Base-by-base conservation (phyloP, 331 rosid genomes). In the Malus hybrid region DNA sequence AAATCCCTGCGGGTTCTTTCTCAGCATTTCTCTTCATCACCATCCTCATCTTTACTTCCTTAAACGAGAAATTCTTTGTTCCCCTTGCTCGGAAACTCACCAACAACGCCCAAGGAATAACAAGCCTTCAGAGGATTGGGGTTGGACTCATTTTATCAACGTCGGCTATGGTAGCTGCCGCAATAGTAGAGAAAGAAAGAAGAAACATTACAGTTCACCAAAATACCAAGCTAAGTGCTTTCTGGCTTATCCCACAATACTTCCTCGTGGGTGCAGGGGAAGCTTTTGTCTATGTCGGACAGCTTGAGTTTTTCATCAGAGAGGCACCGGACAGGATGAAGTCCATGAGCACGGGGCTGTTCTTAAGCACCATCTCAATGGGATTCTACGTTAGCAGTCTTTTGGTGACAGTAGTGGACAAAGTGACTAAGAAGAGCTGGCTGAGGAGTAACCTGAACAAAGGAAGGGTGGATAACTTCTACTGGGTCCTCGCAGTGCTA, bases 261-360 rank as follows among this genome's bases (percentile, higher is more conserved):
- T 86, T 92, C 70, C 87, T 94, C 5, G 93, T 94, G 33, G 99
- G 99, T 31, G 92, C 99, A 0, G 99, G 99, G 69, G 97, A 94
- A 80, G 99, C 96, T 22, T 94, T 94, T 80, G 87, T 88, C 19
- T 93, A 93, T 31, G 98, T 93, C 16, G 98, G 98, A 67, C 98
- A 93, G 50, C 87, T 93, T 4, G 97, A 92, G 44, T 94, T 94
- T 80, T 94, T 94, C 88, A 92, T 94, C 76, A 87, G 99, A 79
- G 97, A 94, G 65, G 97, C 97, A 56, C 99, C 99, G 1, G 97
- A 89, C 66, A 87, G 93, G 80, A 94, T 94, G 99, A 94, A 94
- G 80, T 94, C 99, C 10, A 87, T 94, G 97, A 94, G 99, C 80
- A 94, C 99, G 22, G 99, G 99, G 52, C 83, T 94, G 55, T 92